Percentiles rank a stretch among this genome's conserved stretches.
phyloP scores from a whole-genome alignment of 78 protist species.

The Pirum gemmata region DNA sequence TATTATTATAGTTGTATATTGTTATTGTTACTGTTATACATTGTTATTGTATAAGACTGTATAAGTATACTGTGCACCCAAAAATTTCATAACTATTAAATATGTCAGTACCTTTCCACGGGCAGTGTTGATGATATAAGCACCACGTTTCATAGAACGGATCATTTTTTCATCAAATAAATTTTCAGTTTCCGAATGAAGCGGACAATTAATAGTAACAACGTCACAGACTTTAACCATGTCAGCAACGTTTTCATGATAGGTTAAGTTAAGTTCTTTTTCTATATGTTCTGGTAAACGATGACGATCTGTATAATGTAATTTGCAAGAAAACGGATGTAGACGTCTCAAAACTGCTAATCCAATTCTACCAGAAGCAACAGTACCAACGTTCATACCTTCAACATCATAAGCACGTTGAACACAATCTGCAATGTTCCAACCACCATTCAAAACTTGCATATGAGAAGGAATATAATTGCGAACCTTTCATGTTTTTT shows the following conservation, averaged over 20 bases:
- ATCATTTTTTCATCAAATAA: slow-evolving; percentile 46
- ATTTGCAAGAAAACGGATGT: slow-evolving; percentile 47
- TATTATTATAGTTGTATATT: too few relatives aligned
- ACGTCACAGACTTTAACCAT: slow-evolving; percentile 43
- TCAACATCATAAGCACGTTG: slow-evolving; percentile 50
- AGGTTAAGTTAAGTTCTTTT: not conserved
- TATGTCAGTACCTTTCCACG: slow-evolving; percentile 48
- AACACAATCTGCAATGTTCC: slow-evolving; percentile 52
- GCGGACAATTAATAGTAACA: slow-evolving; percentile 55
- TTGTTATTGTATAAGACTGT: too few relatives aligned
- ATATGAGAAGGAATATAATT: slow-evolving; percentile 39
- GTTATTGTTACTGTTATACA: too few relatives aligned
- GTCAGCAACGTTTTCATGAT: slow-evolving; percentile 34
- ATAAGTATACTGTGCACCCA: too few relatives aligned
- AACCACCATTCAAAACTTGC: slow-evolving; percentile 36
- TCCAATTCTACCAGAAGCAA: slow-evolving; percentile 58
- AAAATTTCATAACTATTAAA: too few relatives aligned
- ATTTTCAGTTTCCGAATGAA: slow-evolving; percentile 51
- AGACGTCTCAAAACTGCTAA: slow-evolving; percentile 42
- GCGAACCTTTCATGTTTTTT: slow-evolving; percentile 50
- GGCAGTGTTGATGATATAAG: slow-evolving; percentile 53
- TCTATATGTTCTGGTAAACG: slow-evolving; percentile 36
- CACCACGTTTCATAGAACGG: slow-evolving; percentile 45
- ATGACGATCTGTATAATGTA: slow-evolving; percentile 42
- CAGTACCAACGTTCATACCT: slow-evolving; percentile 51